Percentiles rank a stretch among this genome's conserved stretches.
Conservation (phyloP, 169 alveolate genomes). For the Eimeria falciformis region DNA sequence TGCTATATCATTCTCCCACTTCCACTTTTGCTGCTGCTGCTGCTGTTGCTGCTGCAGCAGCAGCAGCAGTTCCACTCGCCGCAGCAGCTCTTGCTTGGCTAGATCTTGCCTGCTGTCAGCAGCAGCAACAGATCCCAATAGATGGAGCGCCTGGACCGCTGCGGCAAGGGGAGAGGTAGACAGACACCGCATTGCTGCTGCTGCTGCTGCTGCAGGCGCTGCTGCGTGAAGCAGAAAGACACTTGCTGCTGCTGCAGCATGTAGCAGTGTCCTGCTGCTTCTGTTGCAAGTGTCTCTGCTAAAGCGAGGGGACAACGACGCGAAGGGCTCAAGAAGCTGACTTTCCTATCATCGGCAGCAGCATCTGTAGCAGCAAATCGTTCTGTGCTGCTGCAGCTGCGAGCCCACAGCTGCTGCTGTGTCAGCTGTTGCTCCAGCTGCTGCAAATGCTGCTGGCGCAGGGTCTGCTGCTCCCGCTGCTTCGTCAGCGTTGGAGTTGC, state of each 20-base stretch:
- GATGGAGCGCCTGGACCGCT: constrained; percentile 34
- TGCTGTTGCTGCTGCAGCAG: constrained; percentile 43
- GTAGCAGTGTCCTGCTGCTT: no score
- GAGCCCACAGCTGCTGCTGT: not conserved
- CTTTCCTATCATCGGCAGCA: no score
- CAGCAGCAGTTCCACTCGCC: constrained; percentile 51
- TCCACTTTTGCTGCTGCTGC: constrained; percentile 8
- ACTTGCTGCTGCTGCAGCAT: not conserved
- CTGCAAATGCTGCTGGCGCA: not conserved
- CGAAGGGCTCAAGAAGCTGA: no score
- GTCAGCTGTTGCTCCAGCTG: not conserved
- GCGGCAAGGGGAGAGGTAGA: constrained; percentile 41
- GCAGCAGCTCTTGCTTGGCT: constrained; percentile 69
- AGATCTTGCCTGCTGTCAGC: constrained; percentile 59
- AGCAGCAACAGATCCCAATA: constrained; percentile 7
- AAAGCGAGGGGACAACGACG: no score
- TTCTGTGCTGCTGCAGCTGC: constrained; percentile 11
- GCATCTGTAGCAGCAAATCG: no score
- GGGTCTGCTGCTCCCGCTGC: not conserved
- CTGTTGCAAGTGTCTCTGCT: no score
- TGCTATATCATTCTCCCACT: constrained; percentile 12
- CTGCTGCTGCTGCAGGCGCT: not conserved
- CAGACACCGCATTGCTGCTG: not conserved
- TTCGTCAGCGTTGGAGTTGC: no score
- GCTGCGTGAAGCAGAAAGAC: not conserved